Conservation (phyloP, 805 yeast species). For the Candida tallmaniae region DNA sequence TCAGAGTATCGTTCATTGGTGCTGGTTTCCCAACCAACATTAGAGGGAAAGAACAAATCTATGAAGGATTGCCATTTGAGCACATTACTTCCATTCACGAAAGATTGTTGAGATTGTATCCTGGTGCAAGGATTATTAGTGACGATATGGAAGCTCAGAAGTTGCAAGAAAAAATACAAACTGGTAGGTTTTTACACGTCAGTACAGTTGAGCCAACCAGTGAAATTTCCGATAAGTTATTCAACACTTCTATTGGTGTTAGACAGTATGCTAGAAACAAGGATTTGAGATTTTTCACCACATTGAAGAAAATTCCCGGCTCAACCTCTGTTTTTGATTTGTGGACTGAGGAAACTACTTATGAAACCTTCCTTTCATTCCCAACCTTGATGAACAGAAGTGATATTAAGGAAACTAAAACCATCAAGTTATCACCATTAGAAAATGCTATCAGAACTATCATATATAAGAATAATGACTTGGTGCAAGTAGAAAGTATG, state of each 20-base stretch:
- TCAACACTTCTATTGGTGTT: constrained; percentile 54
- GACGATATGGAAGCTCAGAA: constrained; percentile 54
- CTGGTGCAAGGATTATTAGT: constrained; percentile 72
- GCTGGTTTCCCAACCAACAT: constrained; percentile 77
- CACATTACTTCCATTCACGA: constrained; percentile 80
- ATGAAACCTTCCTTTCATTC: constrained; percentile 69
- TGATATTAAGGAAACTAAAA: constrained; percentile 50
- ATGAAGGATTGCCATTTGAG: constrained; percentile 85
- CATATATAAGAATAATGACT: constrained; percentile 63
- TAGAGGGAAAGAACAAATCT: constrained; percentile 72
- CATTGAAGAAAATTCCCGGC: constrained; percentile 69
- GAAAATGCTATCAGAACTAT: constrained; percentile 75
- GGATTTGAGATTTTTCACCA: constrained; percentile 64
- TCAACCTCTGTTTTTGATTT: constrained; percentile 65
- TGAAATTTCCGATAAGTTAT: constrained; percentile 43
- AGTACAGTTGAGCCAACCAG: constrained; percentile 67
- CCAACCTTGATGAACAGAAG: constrained; percentile 87
- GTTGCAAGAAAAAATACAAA: constrained; percentile 46
- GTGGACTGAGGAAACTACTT: constrained; percentile 87
- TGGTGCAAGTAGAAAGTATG: constrained; percentile 62
- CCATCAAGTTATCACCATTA: constrained; percentile 69
- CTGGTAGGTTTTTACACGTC: constrained; percentile 73
- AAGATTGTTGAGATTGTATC: constrained; percentile 67
- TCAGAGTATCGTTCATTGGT: constrained; percentile 77
- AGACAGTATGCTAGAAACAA: constrained; percentile 72